Evolutionary conservation across 768 basidiomycete species (phyloP), one percentile per base, ranked within the genome.

Genomic region (Tylopilus sp.): DNA sequence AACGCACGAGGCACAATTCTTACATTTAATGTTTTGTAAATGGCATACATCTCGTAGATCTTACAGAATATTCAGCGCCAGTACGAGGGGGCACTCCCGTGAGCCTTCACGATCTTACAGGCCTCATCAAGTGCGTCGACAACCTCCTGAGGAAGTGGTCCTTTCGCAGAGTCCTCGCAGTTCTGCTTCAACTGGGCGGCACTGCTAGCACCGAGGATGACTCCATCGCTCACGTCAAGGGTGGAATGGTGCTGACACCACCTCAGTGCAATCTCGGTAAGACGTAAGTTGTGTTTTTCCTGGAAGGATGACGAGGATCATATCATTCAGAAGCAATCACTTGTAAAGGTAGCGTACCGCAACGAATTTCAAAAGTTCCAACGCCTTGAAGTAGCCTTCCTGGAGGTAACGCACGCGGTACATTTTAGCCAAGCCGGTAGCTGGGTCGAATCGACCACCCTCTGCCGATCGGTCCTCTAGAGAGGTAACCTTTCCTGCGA

Each of bases 171-270:
- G 52, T 79, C 75, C 43, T 67, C 63, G 43, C 75, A 70, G 53
- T 80, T 80, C 54, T 73, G 67, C 55, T 75, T 63, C 45, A 80
- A 53, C 57, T 81, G 79, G 3, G 58, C 65, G 6, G 65, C 68
- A n/a, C 74, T 76, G 58, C 74, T 76, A 6, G 79, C 78, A 3
- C 79, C 80, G 6, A 81, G 58, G 48, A 81, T 78, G 13, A 80
- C 63, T 3, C 78, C 81, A 50, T 81, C 79, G 25, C 55, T 45
- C 1, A 67, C 66, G 29, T 59, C 73, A 45, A 85, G 61, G 3
- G 70, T 52, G 7, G 78, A 80, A 55, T 85, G 83, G 52, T 85
- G 77, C 48, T 82, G 78, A 46, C 78, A 71, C 84, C 84, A 86
- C n/a, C 84, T 73, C 43, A 84, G 67, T 1, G 83, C 80, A 4